These are phyloP conservation scores for Arthrinium puccinioides DNA, from an alignment of 2,329 filamentous ascomycete genomes.

Conservation along the genomic window DNA sequence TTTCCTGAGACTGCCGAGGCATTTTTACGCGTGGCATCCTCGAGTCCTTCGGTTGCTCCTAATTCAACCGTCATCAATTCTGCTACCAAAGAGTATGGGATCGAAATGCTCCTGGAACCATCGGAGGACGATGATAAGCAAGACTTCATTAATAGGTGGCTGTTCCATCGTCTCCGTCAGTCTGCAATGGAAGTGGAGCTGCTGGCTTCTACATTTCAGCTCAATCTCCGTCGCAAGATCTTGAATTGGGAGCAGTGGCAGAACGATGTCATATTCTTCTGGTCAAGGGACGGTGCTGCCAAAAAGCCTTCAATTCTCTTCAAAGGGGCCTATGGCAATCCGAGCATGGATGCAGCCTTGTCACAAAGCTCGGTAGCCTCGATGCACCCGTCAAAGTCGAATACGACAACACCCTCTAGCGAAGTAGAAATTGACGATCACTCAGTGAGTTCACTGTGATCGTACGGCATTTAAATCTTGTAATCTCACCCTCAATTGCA, in stretches of 20 bases:
- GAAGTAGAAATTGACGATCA: too few species aligned
- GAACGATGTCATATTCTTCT: constrained; percentile 30
- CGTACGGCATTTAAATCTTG: too few species aligned
- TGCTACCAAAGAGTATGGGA: constrained; percentile 41
- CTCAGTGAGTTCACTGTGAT: too few species aligned
- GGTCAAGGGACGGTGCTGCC: constrained; percentile 28
- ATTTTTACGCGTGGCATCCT: constrained; percentile 31
- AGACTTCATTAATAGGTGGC: constrained; percentile 44
- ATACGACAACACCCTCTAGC: too few species aligned
- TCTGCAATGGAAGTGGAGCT: constrained; percentile 37
- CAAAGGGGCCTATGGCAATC: constrained; percentile 11
- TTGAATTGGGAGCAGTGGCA: constrained; percentile 31
- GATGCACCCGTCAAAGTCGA: too few species aligned
- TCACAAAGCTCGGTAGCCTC: too few species aligned
- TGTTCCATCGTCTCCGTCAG: constrained; percentile 41
- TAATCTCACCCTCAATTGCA: too few species aligned
- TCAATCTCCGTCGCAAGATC: constrained; percentile 17
- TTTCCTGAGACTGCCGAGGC: constrained; percentile 32
- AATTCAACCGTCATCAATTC: too few species aligned
- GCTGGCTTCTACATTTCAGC: constrained; percentile 30
- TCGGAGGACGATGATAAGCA: constrained; percentile 28
- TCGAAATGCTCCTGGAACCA: constrained; percentile 33
- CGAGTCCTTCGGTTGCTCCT: too few species aligned
- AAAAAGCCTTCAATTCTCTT: constrained; percentile 10
- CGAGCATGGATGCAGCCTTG: too few species aligned